Conservation (phyloP, 2,329 filamentous ascomycete genomes). For the Penicillium sp. region DNA sequence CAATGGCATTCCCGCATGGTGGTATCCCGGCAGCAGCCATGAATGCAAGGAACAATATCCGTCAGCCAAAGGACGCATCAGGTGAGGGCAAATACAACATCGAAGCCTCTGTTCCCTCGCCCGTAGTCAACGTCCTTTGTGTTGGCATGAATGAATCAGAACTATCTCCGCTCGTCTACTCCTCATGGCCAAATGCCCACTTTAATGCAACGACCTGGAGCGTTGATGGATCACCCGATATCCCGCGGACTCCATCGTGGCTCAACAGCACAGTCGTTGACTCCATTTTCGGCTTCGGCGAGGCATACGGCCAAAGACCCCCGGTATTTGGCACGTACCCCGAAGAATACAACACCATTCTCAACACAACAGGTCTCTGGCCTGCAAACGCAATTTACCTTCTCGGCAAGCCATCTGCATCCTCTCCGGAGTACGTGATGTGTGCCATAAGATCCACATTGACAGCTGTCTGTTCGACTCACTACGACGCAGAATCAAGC, state of each 20-base stretch:
- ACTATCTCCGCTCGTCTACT: conserved; percentile 65
- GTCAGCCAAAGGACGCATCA: conserved; percentile 65
- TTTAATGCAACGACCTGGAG: conserved; percentile 32
- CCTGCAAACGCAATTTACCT: conserved; percentile 63
- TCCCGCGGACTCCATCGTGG: conserved; percentile 43
- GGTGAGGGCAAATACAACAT: conserved; percentile 70
- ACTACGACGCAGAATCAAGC: conserved; percentile 51
- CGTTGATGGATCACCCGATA: conserved; percentile 29
- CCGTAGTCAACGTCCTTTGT: conserved; percentile 71
- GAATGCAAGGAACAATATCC: conserved; percentile 62
- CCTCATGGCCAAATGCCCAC: conserved; percentile 53
- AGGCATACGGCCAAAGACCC: conserved; percentile 51
- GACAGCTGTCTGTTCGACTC: conserved; percentile 66
- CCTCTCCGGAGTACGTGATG: conserved; percentile 59
- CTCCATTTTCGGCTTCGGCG: conserved; percentile 68
- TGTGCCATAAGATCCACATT: conserved; percentile 67
- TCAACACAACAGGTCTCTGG: conserved; percentile 51
- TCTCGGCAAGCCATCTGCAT: conserved; percentile 52
- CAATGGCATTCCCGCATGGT: conserved; percentile 73
- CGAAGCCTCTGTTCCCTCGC: conserved; percentile 68
- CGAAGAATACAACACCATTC: conserved; percentile 64
- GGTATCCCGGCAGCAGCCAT: conserved; percentile 66
- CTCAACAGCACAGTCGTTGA: conserved; percentile 64
- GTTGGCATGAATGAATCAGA: conserved; percentile 63
- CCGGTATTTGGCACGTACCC: conserved; percentile 60